These are phyloP conservation scores for Hypoxylon sp. DNA, from an alignment of 2,329 filamentous ascomycete genomes.

Conservation along the genomic window DNA sequence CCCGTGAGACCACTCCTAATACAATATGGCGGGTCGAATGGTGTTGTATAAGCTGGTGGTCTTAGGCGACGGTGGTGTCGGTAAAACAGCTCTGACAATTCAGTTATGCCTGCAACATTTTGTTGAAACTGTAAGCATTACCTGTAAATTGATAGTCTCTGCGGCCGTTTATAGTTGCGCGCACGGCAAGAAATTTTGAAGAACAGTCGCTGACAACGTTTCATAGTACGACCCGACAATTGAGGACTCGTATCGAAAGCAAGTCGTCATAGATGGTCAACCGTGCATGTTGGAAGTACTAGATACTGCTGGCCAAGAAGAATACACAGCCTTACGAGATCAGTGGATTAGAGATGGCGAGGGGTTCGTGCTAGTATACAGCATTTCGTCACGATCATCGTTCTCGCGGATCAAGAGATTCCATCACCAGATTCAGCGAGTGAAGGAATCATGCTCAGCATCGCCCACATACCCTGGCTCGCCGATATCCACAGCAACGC, in stretches of 20 bases:
- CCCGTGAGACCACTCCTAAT: slow-evolving; percentile 48
- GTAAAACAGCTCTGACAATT: slow-evolving; percentile 94
- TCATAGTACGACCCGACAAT: slow-evolving; percentile 86
- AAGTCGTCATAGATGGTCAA: slow-evolving; percentile 92
- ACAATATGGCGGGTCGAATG: slow-evolving; percentile 89
- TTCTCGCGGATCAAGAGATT: slow-evolving; percentile 96
- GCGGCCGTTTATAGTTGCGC: slow-evolving; percentile 13
- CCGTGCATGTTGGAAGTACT: slow-evolving; percentile 98
- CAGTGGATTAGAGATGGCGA: slow-evolving; percentile 99
- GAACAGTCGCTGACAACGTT: slow-evolving; percentile 38
- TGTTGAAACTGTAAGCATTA: slow-evolving; percentile 82
- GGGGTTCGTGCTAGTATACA: slow-evolving; percentile 97
- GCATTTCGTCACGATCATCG: slow-evolving; percentile 95
- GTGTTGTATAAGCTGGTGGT: slow-evolving; percentile 97
- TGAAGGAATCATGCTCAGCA: slow-evolving; percentile 89
- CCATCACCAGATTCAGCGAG: slow-evolving; percentile 95
- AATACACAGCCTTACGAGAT: slow-evolving; percentile 95
- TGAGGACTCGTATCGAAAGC: slow-evolving; percentile 89
- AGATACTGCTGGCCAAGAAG: slow-evolving; percentile 97
- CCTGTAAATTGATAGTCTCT: neutral
- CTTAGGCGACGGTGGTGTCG: slow-evolving; percentile 92
- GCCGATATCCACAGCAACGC: slow-evolving; percentile 72
- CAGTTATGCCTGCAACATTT: slow-evolving; percentile 99
- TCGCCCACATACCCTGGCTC: slow-evolving; percentile 84
- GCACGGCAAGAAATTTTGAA: slow-evolving; percentile 10